These are phyloP conservation scores for Cucumis melo DNA, from an alignment of 306 rosid species.

Conservation along the genomic window DNA sequence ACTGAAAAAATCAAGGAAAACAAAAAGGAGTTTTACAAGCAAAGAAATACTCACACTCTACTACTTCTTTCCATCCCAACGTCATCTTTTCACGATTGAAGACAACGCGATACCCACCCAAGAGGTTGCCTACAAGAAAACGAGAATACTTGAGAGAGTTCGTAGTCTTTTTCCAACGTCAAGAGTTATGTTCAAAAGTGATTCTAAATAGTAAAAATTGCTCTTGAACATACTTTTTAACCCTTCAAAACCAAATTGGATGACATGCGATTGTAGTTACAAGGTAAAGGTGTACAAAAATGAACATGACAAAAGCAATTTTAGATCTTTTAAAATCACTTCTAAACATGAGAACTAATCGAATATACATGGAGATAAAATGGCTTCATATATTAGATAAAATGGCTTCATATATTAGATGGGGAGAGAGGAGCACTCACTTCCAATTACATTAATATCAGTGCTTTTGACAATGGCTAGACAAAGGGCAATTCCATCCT, in stretches of 20 bases:
- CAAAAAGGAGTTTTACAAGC: not conserved
- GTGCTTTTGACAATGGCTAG: slow-evolving; percentile 45
- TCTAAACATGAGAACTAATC: no score
- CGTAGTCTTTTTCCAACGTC: not conserved
- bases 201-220: no score
- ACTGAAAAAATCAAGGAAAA: not conserved
- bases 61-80: slow-evolving; percentile 59
- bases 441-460: slow-evolving; percentile 56
- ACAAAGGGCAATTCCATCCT: slow-evolving; percentile 32
- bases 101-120: slow-evolving; percentile 60
- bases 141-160: not conserved
- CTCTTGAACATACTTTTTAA: no score
- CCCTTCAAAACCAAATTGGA: no score
- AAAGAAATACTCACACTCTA: slow-evolving; percentile 48
- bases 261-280: no score
- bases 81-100: slow-evolving; percentile 66
- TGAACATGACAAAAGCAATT: no score
- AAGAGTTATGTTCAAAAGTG: not conserved
- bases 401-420: not conserved
- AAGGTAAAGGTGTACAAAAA: no score
- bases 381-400: no score
- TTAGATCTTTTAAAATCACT: no score
- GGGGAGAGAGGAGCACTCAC: slow-evolving; percentile 31
- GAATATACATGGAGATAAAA: no score
- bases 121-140: slow-evolving; percentile 61